Conservation (phyloP, 331 rosid genomes). For the Malus hybrid region DNA sequence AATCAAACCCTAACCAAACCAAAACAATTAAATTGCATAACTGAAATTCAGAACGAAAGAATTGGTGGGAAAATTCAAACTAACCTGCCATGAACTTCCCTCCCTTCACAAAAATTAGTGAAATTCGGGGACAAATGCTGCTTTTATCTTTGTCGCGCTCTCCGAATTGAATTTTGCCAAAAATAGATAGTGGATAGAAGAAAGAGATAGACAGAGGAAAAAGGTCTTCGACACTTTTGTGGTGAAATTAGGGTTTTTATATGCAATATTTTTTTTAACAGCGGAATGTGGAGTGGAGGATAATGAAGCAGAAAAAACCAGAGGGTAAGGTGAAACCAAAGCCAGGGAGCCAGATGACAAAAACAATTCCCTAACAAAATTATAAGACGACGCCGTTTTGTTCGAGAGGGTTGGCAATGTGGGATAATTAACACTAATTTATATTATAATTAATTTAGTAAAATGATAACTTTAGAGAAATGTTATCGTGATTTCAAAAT, state of each 20-base stretch:
- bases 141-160: neutral
- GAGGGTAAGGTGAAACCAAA: neutral
- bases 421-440: too few species aligned
- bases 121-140: neutral
- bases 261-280: neutral
- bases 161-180: neutral
- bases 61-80: slow-evolving; percentile 2
- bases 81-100: slow-evolving; percentile 34
- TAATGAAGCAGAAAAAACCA: neutral
- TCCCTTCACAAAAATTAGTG: neutral
- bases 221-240: neutral
- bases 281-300: neutral
- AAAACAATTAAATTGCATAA: neutral
- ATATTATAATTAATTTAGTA: too few species aligned
- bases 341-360: neutral
- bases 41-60: neutral
- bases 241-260: slow-evolving; percentile 24
- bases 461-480: too few species aligned
- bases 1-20: neutral
- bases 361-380: too few species aligned
- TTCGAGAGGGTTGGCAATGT: too few species aligned
- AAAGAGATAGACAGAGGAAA: neutral
- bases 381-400: too few species aligned
- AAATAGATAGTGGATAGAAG: neutral
- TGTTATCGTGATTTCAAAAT: too few species aligned